A percentile compares a stretch with the other conserved stretches of the same genome.
Conservation (phyloP, 2,329 filamentous ascomycete species). For the Fusarium albidum region DNA sequence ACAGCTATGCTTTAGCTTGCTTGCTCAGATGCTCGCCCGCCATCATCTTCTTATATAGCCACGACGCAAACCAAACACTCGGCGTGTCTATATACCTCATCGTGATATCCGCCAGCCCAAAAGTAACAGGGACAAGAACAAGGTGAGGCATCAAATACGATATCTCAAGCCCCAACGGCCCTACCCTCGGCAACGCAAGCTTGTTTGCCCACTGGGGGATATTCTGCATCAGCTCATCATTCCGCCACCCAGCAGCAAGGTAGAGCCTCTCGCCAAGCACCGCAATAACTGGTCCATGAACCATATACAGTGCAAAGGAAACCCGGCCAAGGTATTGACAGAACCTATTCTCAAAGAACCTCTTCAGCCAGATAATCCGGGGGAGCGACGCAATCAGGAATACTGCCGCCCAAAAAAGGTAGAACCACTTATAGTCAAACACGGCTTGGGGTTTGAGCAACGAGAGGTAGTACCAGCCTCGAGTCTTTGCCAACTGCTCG, state of each 20-base stretch:
- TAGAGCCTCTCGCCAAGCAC: constrained; percentile 70
- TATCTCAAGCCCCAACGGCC: constrained; percentile 68
- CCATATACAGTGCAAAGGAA: constrained; percentile 69
- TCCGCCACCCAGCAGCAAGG: constrained; percentile 64
- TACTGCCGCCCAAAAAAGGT: constrained; percentile 67
- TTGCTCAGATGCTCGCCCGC: constrained; percentile 19
- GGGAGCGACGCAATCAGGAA: constrained; percentile 64
- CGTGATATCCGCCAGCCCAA: constrained; percentile 65
- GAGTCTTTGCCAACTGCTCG: constrained; percentile 58
- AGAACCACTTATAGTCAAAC: constrained; percentile 74
- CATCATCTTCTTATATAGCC: constrained; percentile 62
- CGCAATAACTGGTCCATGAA: constrained; percentile 70
- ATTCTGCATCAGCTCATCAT: constrained; percentile 55
- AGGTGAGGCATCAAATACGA: constrained; percentile 68
- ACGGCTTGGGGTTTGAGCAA: constrained; percentile 71
- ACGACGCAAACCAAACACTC: constrained; percentile 63
- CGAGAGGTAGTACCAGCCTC: constrained; percentile 69
- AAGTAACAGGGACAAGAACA: constrained; percentile 65
- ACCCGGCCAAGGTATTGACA: constrained; percentile 70
- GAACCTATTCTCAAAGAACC: constrained; percentile 65
- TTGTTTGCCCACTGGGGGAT: constrained; percentile 65
- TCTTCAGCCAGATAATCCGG: constrained; percentile 64
- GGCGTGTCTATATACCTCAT: constrained; percentile 67
- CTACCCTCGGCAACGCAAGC: constrained; percentile 61
- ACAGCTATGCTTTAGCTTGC: constrained; percentile 26